Evolutionary conservation across 1,139 yeast genomes (phyloP).

Genomic region (Barnettozyma hawaiiensis): DNA sequence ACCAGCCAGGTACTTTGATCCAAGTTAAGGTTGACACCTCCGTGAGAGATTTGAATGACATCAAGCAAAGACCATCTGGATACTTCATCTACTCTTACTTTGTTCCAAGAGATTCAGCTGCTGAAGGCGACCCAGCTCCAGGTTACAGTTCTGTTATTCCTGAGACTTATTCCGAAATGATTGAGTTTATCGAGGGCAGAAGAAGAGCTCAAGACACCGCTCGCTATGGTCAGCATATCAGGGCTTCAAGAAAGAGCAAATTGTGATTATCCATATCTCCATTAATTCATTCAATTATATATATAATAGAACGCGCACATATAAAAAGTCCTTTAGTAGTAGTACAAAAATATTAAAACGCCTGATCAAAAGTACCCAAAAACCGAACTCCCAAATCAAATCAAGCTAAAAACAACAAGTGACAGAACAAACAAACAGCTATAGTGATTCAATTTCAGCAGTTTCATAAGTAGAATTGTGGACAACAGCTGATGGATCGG

Average conservation of each 20-base stretch:
- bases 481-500: constrained; percentile 22
- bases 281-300: constrained; percentile 1
- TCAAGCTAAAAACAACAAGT: not conserved
- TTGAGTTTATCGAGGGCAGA: constrained; percentile 83
- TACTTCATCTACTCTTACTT: constrained; percentile 84
- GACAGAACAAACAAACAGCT: not conserved
- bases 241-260: constrained; percentile 21
- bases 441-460: constrained; percentile 25
- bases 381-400: not conserved
- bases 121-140: constrained; percentile 32
- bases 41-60: constrained; percentile 62
- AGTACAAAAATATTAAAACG: constrained; percentile 5
- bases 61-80: constrained; percentile 66
- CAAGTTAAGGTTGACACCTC: constrained; percentile 85
- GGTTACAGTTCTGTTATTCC: constrained; percentile 72
- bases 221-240: constrained; percentile 44
- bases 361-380: constrained; percentile 3
- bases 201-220: constrained; percentile 86
- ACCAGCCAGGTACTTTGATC: constrained; percentile 78
- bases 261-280: constrained; percentile 1
- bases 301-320: not conserved
- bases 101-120: constrained; percentile 53
- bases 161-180: constrained; percentile 86
- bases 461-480: constrained; percentile 22
- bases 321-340: not conserved